phyloP scores from a whole-genome alignment of 2,329 filamentous ascomycete genomes.

The Biscogniauxia sp. region DNA sequence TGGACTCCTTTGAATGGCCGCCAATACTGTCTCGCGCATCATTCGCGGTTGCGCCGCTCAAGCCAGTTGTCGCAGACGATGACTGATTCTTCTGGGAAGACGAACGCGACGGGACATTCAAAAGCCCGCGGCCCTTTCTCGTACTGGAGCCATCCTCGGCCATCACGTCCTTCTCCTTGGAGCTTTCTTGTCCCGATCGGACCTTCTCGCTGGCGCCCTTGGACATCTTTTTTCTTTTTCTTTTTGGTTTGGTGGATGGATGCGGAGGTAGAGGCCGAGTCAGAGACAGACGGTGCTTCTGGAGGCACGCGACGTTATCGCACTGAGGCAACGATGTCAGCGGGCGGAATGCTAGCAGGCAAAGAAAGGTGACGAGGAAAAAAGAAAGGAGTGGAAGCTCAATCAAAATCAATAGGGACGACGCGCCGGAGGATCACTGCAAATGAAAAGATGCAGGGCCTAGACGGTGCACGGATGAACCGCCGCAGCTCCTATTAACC shows the following conservation, averaged over 20 bases:
- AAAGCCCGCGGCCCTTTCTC: slow-evolving; percentile 43
- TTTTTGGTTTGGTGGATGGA: no score
- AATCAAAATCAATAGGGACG: not conserved
- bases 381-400: not conserved
- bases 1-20: slow-evolving; percentile 63
- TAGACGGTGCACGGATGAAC: slow-evolving; percentile 3
- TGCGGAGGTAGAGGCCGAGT: no score
- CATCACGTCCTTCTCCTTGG: slow-evolving; percentile 26
- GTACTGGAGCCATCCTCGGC: slow-evolving; percentile 22
- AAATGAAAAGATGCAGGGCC: not conserved
- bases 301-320: not conserved
- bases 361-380: not conserved
- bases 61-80: slow-evolving; percentile 56
- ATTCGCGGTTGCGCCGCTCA: slow-evolving; percentile 59
- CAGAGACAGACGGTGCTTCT: not conserved
- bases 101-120: slow-evolving; percentile 61
- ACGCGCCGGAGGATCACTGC: not conserved
- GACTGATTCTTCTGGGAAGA: slow-evolving; percentile 61
- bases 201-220: slow-evolving; percentile 25
- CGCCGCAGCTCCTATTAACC: not conserved
- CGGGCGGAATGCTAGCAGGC: not conserved
- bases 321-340: not conserved
- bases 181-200: slow-evolving; percentile 25
- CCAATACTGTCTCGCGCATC: slow-evolving; percentile 62
- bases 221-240: slow-evolving; percentile 24